Evolutionary conservation across 352 stramenopile genomes (phyloP).

Genomic region (Blastocystis sp.): DNA sequence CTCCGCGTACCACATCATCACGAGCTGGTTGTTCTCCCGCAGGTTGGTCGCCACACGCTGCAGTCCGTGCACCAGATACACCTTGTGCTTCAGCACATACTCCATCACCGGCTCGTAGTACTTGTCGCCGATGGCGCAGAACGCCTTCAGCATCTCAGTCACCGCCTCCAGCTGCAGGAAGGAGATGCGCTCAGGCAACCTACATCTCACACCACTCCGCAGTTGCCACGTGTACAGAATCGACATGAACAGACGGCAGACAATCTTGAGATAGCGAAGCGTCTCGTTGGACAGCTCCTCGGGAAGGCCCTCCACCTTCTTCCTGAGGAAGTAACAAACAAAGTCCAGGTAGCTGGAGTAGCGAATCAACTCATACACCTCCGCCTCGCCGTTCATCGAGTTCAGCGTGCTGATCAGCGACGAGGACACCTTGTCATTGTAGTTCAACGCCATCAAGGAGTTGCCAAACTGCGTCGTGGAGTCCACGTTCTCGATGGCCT

Average conservation of each 20-base stretch:
- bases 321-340: background rate
- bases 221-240: constrained; percentile 22
- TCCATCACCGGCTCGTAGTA: background rate
- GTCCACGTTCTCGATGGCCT: background rate
- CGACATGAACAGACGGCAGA: constrained; percentile 33
- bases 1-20: constrained; percentile 49
- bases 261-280: background rate
- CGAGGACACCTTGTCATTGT: background rate
- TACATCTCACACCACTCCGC: background rate
- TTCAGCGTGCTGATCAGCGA: background rate
- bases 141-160: constrained; percentile 19
- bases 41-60: constrained; percentile 23
- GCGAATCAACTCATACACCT: background rate
- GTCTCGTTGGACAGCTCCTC: background rate
- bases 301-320: background rate
- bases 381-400: background rate
- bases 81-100: constrained; percentile 42
- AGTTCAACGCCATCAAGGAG: constrained; percentile 18
- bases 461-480: background rate
- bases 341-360: constrained; percentile 14
- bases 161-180: constrained; percentile 40
- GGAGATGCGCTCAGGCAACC: background rate
- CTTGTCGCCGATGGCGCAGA: background rate
- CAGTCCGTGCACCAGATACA: constrained; percentile 34
- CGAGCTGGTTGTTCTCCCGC: constrained; percentile 17